These are phyloP conservation scores for Annulohypoxylon moriforme DNA, from an alignment of 495 filamentous ascomycete genomes.

Conservation along the genomic window DNA sequence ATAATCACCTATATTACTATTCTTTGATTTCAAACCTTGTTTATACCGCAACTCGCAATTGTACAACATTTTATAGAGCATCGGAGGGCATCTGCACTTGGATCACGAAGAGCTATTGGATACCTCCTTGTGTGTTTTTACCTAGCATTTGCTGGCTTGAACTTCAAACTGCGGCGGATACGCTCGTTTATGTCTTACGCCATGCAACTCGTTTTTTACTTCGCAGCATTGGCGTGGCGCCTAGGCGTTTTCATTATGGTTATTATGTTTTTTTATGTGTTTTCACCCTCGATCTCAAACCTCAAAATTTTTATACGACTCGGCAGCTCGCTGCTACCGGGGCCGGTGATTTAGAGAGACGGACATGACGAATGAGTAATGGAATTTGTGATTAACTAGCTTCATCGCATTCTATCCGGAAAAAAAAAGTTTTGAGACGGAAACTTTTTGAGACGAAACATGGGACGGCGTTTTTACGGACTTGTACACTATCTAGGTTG, in stretches of 20 bases:
- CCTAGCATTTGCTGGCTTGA: constrained; percentile 32
- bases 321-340: constrained; percentile 8
- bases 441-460: constrained; percentile 31
- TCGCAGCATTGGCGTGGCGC: constrained; percentile 49
- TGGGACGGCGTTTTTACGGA: constrained; percentile 42
- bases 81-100: constrained; percentile 11
- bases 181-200: constrained; percentile 40
- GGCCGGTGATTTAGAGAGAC: constrained; percentile 36
- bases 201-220: constrained; percentile 43
- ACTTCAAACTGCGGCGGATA: constrained; percentile 25
- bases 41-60: constrained; percentile 28
- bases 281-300: constrained; percentile 20
- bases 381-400: constrained; percentile 28
- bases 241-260: constrained; percentile 38
- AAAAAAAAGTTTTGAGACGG: constrained; percentile 36
- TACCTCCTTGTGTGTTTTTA: constrained; percentile 39
- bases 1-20: neutral
- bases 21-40: constrained; percentile 13
- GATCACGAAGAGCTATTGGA: constrained; percentile 23
- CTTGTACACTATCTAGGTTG: constrained; percentile 35
- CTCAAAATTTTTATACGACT: constrained; percentile 22
- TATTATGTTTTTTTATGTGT: constrained; percentile 25
- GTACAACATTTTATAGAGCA: constrained; percentile 38
- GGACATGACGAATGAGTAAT: constrained; percentile 48
- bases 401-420: constrained; percentile 33